Evolutionary conservation across 306 rosid genomes (phyloP).

Genomic region (Corylus avellana): DNA sequence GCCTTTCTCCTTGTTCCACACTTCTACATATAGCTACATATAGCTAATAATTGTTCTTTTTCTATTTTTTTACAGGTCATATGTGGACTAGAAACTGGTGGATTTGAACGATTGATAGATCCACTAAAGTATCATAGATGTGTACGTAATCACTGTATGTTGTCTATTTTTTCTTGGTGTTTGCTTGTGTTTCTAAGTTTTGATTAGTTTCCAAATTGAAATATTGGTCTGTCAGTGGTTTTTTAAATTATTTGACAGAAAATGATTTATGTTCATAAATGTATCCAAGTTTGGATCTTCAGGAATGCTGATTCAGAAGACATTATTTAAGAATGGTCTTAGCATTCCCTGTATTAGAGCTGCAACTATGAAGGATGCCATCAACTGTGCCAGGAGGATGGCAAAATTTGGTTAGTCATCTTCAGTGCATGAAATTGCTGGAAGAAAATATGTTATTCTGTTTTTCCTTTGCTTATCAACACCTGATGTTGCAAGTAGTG

Average conservation of each 20-base stretch:
- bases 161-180: not conserved
- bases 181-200: not conserved
- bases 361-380: constrained; percentile 28
- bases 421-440: not conserved
- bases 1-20: too few relatives aligned
- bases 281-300: constrained; percentile 32
- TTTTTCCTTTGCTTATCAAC: not conserved
- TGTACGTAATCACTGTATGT: constrained; percentile 37
- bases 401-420: constrained; percentile 29
- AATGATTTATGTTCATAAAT: not conserved
- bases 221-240: not conserved
- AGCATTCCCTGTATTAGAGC: constrained; percentile 30
- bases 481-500: not conserved
- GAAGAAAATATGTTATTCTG: not conserved
- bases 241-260: not conserved
- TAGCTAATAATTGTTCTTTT: not conserved
- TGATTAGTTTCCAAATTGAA: not conserved
- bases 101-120: constrained; percentile 38
- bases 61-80: constrained; percentile 21
- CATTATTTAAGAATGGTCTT: constrained; percentile 25
- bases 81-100: constrained; percentile 24
- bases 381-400: constrained; percentile 25
- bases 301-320: constrained; percentile 28
- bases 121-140: constrained; percentile 35
- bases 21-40: too few relatives aligned